Evolutionary conservation across 2,329 filamentous ascomycete genomes (phyloP).

Genomic region (Dactylellina haptotyla): DNA sequence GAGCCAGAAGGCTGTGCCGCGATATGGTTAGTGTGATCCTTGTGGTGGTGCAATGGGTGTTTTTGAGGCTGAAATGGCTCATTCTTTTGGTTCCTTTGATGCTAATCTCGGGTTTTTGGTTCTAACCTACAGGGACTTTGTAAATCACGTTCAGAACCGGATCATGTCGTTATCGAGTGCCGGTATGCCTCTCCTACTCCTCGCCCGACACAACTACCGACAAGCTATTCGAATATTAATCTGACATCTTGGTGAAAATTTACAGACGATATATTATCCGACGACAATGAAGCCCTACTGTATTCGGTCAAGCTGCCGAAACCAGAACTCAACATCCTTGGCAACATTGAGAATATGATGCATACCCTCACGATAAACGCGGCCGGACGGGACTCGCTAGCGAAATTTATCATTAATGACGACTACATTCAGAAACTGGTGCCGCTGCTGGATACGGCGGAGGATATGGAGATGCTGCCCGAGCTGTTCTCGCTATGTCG

Average conservation of each 20-base stretch:
- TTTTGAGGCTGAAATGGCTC: constrained; percentile 3
- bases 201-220: constrained; percentile 13
- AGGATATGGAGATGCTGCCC: constrained; percentile 85
- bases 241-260: constrained; percentile 4
- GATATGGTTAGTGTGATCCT: constrained; percentile 76
- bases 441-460: constrained; percentile 84
- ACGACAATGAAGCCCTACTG: constrained; percentile 79
- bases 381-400: constrained; percentile 82
- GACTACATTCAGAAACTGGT: constrained; percentile 89
- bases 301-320: constrained; percentile 78
- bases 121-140: constrained; percentile 77
- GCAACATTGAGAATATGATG: constrained; percentile 86
- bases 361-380: constrained; percentile 78
- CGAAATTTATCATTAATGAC: constrained; percentile 84
- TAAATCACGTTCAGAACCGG: constrained; percentile 83
- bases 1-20: constrained; percentile 91
- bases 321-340: constrained; percentile 82
- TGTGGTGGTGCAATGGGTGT: constrained; percentile 1
- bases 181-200: constrained; percentile 65
- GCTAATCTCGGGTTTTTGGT: constrained; percentile 22
- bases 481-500: constrained; percentile 94
- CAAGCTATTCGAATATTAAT: too few species aligned
- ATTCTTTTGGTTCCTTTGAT: background rate
- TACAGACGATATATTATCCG: constrained; percentile 84
- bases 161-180: constrained; percentile 71